These are phyloP conservation scores for Starmerella apicola DNA, from an alignment of 805 yeast species.

Conservation along the genomic window DNA sequence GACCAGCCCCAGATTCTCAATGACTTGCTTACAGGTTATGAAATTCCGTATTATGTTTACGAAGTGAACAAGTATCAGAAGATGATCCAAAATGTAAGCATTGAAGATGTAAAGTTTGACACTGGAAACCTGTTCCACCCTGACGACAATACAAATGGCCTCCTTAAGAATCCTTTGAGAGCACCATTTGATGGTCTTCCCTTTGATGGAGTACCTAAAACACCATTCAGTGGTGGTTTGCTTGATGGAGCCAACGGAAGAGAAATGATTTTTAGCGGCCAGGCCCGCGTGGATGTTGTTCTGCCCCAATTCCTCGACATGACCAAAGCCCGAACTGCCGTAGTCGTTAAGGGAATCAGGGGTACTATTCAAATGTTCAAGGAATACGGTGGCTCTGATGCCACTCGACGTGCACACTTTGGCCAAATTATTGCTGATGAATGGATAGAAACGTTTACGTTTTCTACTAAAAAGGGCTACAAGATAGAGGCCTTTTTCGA, in stretches of 20 bases:
- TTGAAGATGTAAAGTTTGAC: constrained; percentile 20
- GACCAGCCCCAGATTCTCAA: constrained; percentile 11
- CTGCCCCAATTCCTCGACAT: constrained; percentile 22
- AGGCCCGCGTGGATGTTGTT: constrained; percentile 19
- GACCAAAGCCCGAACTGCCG: constrained; percentile 14
- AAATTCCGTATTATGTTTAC: constrained; percentile 15
- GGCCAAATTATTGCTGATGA: constrained; percentile 32
- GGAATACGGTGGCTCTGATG: constrained; percentile 12
- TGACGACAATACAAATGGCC: not conserved
- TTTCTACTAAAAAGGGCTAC: constrained; percentile 22
- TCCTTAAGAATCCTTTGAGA: not conserved
- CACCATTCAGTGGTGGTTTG: too few relatives aligned
- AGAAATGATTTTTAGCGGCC: constrained; percentile 21
- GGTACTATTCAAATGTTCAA: constrained; percentile 35
- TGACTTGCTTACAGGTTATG: constrained; percentile 11
- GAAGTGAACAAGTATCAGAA: constrained; percentile 23
- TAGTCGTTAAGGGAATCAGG: constrained; percentile 30
- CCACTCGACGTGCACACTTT: constrained; percentile 26
- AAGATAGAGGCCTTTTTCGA: constrained; percentile 32
- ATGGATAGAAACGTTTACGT: constrained; percentile 35
- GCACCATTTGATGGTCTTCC: not conserved
- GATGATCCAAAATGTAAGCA: constrained; percentile 22
- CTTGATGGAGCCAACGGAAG: too few relatives aligned
- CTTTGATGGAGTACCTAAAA: not conserved
- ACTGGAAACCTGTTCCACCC: constrained; percentile 6